Base-by-base conservation (phyloP, 805 yeast genomes). In the Clavispora vitiphila region DNA sequence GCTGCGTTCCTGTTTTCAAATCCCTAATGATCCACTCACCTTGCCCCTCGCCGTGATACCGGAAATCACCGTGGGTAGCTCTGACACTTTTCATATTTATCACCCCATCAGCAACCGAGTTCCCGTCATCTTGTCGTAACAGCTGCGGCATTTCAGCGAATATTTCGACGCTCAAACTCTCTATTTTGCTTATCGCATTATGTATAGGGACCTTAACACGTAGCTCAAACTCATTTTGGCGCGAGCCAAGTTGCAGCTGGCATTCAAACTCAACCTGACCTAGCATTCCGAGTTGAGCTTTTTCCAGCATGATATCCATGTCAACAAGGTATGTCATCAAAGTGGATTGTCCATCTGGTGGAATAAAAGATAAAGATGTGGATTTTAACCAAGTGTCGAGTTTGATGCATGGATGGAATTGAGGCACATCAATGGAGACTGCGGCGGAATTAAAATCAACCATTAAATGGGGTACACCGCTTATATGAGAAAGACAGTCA, bases 331-430 rank as follows among this genome's bases (percentile, higher is more conserved):
- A 90, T 8, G 76, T 61, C 73, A 82, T 75, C 18, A 90, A 57
- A 3, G 72, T 67, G 31, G 79, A 77, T 44, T 67, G 73, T 6
- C 95, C 97, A 61, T 91, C 96, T 0, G 98, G 96, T 5, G 98
- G 99, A 15, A 85, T 72, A 54, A 91, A 87, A 14, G 79, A 69
- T 24, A 89, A 56, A 0, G 63, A 48, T 1, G 79, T 80, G 1
- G 75, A 74, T 5, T 54, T 54, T 26, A 54, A 46, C 87, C 88
- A 84, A 15, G 63, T 62, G 9, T 68, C 72, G 1, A 72, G 49
- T 35, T 80, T 72, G 1, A 90, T 77, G 58, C 91, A 82, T 36
- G 72, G 74, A 58, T 91, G 96, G 49, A 87, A 78, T 11, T 80
- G 66, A 0, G 93, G 87, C 4, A 71, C 48, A 1, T 74, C 78